These are phyloP conservation scores for Gleditsia sinensis DNA, from an alignment of 306 rosid genomes.

Conservation along the genomic window DNA sequence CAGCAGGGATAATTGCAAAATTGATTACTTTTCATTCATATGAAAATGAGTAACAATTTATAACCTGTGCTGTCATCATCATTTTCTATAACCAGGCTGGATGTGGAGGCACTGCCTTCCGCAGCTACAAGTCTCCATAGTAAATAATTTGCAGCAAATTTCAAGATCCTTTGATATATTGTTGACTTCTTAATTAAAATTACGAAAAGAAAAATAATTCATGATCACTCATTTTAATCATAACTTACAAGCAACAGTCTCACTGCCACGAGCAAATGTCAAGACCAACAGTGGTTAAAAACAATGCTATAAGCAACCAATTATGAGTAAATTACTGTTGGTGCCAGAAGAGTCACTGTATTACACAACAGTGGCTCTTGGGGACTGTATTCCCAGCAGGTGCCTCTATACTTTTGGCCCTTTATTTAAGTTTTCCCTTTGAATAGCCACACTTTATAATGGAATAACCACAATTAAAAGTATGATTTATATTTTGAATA, in stretches of 20 bases:
- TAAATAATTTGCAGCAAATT: conserved; percentile 1
- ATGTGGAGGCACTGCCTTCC: too few species aligned
- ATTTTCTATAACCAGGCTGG: neutral
- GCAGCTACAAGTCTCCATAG: neutral
- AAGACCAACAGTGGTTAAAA: conserved; percentile 12
- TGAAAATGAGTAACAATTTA: conserved; percentile 10
- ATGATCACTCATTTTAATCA: conserved; percentile 11
- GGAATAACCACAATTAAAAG: too few species aligned
- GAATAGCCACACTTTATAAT: too few species aligned
- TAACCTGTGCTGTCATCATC: conserved; percentile 23
- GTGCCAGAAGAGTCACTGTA: too few species aligned
- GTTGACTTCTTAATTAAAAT: conserved; percentile 16
- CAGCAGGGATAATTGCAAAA: conserved; percentile 26
- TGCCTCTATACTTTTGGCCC: too few species aligned
- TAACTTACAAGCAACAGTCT: conserved; percentile 13
- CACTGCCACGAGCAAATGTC: conserved; percentile 11
- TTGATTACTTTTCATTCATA: conserved; percentile 17
- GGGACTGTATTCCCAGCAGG: too few species aligned
- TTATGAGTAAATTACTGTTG: too few species aligned
- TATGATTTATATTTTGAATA: too few species aligned
- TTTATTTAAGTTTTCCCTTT: too few species aligned
- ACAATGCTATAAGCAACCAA: too few species aligned
- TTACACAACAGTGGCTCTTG: too few species aligned
- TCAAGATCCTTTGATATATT: conserved; percentile 6
- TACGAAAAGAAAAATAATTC: neutral